These are phyloP conservation scores for Collybiopsis luxurians DNA, from an alignment of 768 basidiomycete species.

Conservation along the genomic window DNA sequence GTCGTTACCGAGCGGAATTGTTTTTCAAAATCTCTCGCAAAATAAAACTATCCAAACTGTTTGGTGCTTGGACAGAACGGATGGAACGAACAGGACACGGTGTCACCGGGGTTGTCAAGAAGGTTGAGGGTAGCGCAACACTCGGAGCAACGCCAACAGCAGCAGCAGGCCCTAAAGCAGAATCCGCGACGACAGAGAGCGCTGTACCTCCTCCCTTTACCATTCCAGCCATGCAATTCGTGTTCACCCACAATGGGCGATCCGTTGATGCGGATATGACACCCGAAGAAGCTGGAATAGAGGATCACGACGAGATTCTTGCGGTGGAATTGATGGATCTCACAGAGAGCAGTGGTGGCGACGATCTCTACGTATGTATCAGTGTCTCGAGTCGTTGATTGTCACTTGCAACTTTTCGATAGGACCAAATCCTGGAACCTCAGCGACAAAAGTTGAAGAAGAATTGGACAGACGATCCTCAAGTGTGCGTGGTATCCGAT, in stretches of 20 bases:
- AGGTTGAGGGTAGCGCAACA: slow-evolving; percentile 18
- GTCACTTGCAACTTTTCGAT: slow-evolving; percentile 2
- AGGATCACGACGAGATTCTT: slow-evolving; percentile 85
- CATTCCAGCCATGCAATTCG: slow-evolving; percentile 63
- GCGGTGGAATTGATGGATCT: slow-evolving; percentile 91
- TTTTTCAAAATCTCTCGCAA: slow-evolving; percentile 94
- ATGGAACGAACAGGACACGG: slow-evolving; percentile 62
- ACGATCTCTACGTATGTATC: slow-evolving; percentile 53
- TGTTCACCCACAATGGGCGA: slow-evolving; percentile 83
- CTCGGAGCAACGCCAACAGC: slow-evolving; percentile 29
- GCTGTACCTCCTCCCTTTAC: background rate
- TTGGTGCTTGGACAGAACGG: slow-evolving; percentile 85
- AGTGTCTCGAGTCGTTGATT: background rate
- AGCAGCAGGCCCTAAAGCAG: slow-evolving; percentile 12
- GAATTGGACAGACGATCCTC: slow-evolving; percentile 74
- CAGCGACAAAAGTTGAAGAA: slow-evolving; percentile 72
- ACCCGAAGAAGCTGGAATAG: slow-evolving; percentile 84
- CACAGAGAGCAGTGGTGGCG: slow-evolving; percentile 62
- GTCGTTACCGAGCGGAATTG: slow-evolving; percentile 85
- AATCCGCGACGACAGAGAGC: slow-evolving; percentile 3
- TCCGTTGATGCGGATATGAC: slow-evolving; percentile 80
- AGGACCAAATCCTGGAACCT: slow-evolving; percentile 68
- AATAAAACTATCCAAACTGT: slow-evolving; percentile 78
- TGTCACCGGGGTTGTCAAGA: slow-evolving; percentile 38
- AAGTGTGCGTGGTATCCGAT: slow-evolving; percentile 51